Base-by-base conservation (phyloP, 208 protist species). In the Tritrichomonas foetus region DNA sequence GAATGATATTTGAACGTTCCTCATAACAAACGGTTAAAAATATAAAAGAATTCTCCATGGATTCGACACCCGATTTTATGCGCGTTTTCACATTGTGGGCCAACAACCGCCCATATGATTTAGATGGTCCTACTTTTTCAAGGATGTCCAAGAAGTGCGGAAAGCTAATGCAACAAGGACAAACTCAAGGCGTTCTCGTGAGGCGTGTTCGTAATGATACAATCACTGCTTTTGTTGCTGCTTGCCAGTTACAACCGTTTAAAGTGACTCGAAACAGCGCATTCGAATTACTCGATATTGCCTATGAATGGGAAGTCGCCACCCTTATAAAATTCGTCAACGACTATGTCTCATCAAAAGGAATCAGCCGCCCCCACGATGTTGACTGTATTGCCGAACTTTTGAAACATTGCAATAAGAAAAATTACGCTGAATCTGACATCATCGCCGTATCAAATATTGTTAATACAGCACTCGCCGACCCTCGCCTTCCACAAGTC, bases 111-210 rank as follows among this genome's bases (percentile, higher is more conserved):
- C 53, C 53, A 61, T 82, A 82, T 82, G 33, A 82, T 16, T 14
- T 82, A 50, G 74, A 82, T 82, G 74, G 74, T 16, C 33, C 33
- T 50, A 82, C 74, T 47, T 82, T 82, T 50, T 33, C 41, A 11
- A 82, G 50, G 39, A 30, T 82, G 33, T 82, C 74, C 14, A 82
- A 82, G 74, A 82, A 82, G 50, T 82, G 33, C 74, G 33, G 33
- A 47, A 39, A 82, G 27, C 20, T 82, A 30, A 44, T 30, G 22
- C 2, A 50, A 30, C 39, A 82, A 82, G 41, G 41, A 50, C 33
- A 30, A 82, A 82, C 33, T 16, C 74, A 82, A 82, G 33, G 33
- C 33, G 50, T 49, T 50, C 14, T 82, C n/a, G 33, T 39, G 5
- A 33, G 50, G 16, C 44, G 41, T 16, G 33, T 47, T 27, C 44